Evolutionary conservation across 176 grass and related monocot species (phyloP), one percentile per base, ranked within the genome.

Genomic region (Urochloa ruziziensis): DNA sequence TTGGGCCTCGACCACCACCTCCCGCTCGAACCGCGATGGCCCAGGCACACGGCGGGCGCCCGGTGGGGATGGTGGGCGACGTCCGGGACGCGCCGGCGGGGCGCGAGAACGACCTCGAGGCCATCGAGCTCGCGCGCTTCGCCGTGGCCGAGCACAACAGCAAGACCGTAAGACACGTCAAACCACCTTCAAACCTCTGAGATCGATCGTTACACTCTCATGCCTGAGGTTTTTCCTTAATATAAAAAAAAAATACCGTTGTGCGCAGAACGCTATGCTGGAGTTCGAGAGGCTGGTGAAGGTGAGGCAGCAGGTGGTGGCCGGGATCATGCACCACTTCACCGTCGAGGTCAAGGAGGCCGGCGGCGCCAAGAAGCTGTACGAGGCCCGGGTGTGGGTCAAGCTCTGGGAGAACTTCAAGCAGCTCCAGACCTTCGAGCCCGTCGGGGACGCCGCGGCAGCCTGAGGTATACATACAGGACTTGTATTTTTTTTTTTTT

Each of bases 241-340:
- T n/a, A n/a, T n/a, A n/a, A n/a, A n/a, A n/a, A n/a, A n/a, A n/a
- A n/a, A n/a, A n/a, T n/a, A n/a, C n/a, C n/a, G n/a, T n/a, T 42
- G 9, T 4, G 33, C 42, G 30, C 79, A 90, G 93, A 92, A 92
- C 86, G 85, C 87, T 52, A 1, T 62, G 71, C 62, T 94, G 10
- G 90, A 90, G 74, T 94, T 92, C 64, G 82, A 85, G 75, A 58
- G 82, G 71, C 58, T 95, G n/a, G 87, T 92, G 60, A 92, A 92
- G 78, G 93, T 70, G 77, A 84, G 86, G 79, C 76, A 73, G 39
- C 90, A 94, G 70, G 73, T 90, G 42, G 90, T 92, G 48, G 57
- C 87, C 32, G 90, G 90, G 18, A 16, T 58, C 53, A 83, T 90
- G 93, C 71, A 95, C 87, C 69, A 95, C 78, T 36, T 94, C 66